These are phyloP conservation scores for Clohesyomyces aquaticus DNA, from an alignment of 495 filamentous ascomycete genomes.

Conservation along the genomic window DNA sequence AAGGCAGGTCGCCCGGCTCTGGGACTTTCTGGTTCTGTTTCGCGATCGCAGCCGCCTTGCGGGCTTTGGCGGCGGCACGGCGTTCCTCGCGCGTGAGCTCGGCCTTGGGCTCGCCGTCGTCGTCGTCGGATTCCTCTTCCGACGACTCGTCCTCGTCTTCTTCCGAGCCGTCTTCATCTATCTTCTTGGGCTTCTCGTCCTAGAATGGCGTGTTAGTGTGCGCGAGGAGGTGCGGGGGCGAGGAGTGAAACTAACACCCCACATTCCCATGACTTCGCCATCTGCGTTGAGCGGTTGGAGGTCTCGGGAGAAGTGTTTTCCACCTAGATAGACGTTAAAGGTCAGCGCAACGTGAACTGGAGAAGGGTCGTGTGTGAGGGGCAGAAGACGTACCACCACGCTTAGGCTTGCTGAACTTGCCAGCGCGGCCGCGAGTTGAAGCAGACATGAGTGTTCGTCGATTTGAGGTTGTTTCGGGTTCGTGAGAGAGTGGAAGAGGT, in stretches of 20 bases:
- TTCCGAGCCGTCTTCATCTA: constrained; percentile 48
- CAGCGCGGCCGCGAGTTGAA: constrained; percentile 70
- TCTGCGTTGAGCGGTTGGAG: constrained; percentile 84
- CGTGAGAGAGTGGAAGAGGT: too few relatives aligned
- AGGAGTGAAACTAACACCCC: constrained; percentile 60
- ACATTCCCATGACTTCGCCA: constrained; percentile 75
- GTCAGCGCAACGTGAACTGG: not conserved
- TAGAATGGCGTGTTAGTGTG: constrained; percentile 39
- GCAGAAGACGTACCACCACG: constrained; percentile 64
- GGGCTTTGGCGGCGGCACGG: constrained; percentile 83
- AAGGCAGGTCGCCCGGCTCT: constrained; percentile 81
- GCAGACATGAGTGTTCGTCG: constrained; percentile 59
- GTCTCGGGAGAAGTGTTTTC: constrained; percentile 91
- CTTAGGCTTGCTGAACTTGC: constrained; percentile 92
- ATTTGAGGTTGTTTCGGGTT: constrained; percentile 1
- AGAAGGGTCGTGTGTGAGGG: constrained; percentile 9
- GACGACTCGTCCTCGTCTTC: constrained; percentile 54
- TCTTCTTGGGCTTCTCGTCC: constrained; percentile 54
- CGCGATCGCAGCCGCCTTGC: constrained; percentile 86
- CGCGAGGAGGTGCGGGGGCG: constrained; percentile 6
- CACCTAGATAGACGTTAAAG: constrained; percentile 59
- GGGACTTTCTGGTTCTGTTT: constrained; percentile 64
- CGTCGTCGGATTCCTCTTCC: constrained; percentile 41
- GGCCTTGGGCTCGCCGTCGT: constrained; percentile 47
- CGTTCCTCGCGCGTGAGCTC: constrained; percentile 84